These are phyloP conservation scores for Arthrinium phaeospermum DNA, from an alignment of 2,329 filamentous ascomycete genomes.

Conservation along the genomic window DNA sequence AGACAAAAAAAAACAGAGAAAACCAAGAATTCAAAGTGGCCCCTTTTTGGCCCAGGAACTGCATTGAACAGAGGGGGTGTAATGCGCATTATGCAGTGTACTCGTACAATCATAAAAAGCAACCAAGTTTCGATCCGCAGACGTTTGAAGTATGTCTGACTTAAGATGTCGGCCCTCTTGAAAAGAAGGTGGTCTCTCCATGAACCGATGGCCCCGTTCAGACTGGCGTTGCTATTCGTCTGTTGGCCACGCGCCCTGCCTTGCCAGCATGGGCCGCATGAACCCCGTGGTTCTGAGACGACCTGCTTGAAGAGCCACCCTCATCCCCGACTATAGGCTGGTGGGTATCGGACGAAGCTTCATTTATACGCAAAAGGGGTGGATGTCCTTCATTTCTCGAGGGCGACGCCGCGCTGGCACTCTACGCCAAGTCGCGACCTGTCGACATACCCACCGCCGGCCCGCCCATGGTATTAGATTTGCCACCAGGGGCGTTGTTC, in stretches of 20 bases:
- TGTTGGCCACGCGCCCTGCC: not conserved
- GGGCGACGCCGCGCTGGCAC: conserved; percentile 20
- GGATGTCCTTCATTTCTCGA: conserved; percentile 19
- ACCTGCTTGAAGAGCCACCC: not conserved
- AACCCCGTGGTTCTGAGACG: not conserved
- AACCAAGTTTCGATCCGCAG: not conserved
- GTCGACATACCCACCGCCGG: conserved; percentile 53
- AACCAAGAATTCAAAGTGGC: not conserved
- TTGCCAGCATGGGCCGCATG: not conserved
- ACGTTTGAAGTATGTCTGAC: not conserved
- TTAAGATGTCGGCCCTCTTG: not conserved
- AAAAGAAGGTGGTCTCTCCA: conserved; percentile 19
- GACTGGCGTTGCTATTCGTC: conserved; percentile 19
- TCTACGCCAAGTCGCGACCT: conserved; percentile 59
- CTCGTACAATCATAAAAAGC: conserved; percentile 19
- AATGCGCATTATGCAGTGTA: conserved; percentile 14
- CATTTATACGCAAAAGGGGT: conserved; percentile 17
- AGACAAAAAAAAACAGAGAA: not conserved
- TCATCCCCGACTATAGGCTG: not conserved
- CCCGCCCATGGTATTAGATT: conserved; percentile 45
- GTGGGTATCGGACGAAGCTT: not conserved
- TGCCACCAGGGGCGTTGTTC: conserved; percentile 68
- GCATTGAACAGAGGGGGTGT: conserved; percentile 4
- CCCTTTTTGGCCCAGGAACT: not conserved
- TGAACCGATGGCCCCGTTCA: conserved; percentile 19